Evolutionary conservation across 805 yeast genomes (phyloP), one percentile per base, ranked within the genome.

Genomic region (Saturnispora halmiae): DNA sequence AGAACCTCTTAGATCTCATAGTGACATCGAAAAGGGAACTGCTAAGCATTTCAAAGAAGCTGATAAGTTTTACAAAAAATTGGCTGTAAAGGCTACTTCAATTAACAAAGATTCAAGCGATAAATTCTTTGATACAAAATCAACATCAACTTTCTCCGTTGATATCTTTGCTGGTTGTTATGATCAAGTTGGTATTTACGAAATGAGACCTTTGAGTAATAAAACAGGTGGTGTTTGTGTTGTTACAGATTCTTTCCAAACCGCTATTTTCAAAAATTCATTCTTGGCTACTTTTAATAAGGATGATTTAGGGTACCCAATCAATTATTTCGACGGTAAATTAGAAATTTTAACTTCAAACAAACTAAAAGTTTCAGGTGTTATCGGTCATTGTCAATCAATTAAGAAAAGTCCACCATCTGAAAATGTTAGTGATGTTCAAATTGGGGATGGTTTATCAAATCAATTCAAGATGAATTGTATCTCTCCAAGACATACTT

Each of bases 1-100:
- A 59, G 98, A 92, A 63, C 96, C 98, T 36, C 82, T 92, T 53
- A 78, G 99, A 69, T 92, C 98, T 7, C 99, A 92, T 64, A 85
- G 83, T 55, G 98, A 92, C 60, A 84, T 92, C 50, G 97, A 92
- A 60, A 79, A 87, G 50, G 96, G 90, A 53, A 63, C 72, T 37
- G 94, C 95, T 42, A 80, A 80, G 56, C 95, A 87, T 59, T 84
- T 78, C 66, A 81, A 83, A 55, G 84, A 83, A 60, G 94, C 96
- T 8, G 73, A 72, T 52, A 80, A 84, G 60, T 87, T 77, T 56
- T 88, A 87, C 61, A 88, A 82, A 47, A 65, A 69, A 29, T 59
- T 88, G 35, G 82, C 94, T 29, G 71, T 75, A 33, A 80, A 79
- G 50, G 84, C 84, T 28, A 74, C 90, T 36, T 70, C 72, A 50